A percentile compares a stretch with the other conserved stretches of the same genome.
These are phyloP conservation scores for Stagonosporopsis tanaceti DNA, from an alignment of 2,329 filamentous ascomycete species.

Conservation along the genomic window DNA sequence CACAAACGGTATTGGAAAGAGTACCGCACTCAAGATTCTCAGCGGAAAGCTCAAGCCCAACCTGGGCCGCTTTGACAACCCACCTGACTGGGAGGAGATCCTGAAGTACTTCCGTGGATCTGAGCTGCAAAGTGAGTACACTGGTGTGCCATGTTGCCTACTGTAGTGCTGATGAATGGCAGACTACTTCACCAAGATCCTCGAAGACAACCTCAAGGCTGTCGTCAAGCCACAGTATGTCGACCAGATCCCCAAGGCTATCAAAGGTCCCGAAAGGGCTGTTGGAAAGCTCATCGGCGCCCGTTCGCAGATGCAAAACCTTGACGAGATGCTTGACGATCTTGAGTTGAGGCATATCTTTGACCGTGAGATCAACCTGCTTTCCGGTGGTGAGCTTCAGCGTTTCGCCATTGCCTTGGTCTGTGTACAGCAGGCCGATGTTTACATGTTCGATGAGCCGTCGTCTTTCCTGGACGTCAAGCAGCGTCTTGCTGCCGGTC, in stretches of 20 bases:
- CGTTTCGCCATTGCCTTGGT: slow-evolving; percentile 96
- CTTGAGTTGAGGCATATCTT: slow-evolving; percentile 89
- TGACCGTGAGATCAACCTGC: slow-evolving; percentile 86
- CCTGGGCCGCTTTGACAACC: slow-evolving; percentile 91
- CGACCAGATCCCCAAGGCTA: slow-evolving; percentile 93
- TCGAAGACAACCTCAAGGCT: slow-evolving; percentile 96
- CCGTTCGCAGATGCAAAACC: slow-evolving; percentile 78
- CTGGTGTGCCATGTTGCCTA: neutral
- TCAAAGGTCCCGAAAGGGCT: slow-evolving; percentile 80
- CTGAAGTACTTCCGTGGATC: slow-evolving; percentile 98
- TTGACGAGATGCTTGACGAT: slow-evolving; percentile 81
- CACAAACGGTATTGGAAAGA: slow-evolving; percentile 99
- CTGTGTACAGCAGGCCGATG: slow-evolving; percentile 91
- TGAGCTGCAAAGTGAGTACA: slow-evolving; percentile 86
- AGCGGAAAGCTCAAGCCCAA: slow-evolving; percentile 99
- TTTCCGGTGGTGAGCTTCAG: slow-evolving; percentile 98
- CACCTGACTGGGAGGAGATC: slow-evolving; percentile 98
- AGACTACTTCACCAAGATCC: slow-evolving; percentile 99
- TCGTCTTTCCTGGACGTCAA: slow-evolving; percentile 99
- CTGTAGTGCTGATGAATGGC: slow-evolving; percentile 30
- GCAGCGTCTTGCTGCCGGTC: slow-evolving; percentile 91
- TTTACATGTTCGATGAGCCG: slow-evolving; percentile 99
- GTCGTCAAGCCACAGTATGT: slow-evolving; percentile 99
- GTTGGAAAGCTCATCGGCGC: slow-evolving; percentile 81
- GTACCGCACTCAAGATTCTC: slow-evolving; percentile 98